Base-by-base conservation (phyloP, 208 protist species). In the Acanthamoeba healyi region DNA sequence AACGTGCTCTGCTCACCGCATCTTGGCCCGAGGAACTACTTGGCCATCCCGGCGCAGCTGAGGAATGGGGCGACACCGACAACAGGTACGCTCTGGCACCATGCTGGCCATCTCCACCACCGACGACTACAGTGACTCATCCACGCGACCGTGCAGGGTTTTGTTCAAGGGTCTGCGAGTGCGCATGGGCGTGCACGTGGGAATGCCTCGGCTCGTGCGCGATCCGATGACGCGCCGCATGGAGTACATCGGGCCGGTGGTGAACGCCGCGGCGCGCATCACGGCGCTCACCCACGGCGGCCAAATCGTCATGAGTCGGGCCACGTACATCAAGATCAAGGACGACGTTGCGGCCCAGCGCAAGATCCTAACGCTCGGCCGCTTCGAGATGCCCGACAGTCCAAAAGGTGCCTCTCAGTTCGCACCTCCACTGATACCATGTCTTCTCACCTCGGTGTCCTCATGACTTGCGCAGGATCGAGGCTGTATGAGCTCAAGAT, bases 161-260 rank as follows among this genome's bases (percentile, higher is more conserved):
- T 3, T 61, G 7, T 61, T 61, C 26, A 61, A 61, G 54, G 54
- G 54, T 24, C 29, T 81, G 34, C 34, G 70, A 9, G 70, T 81
- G 40, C 22, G 70, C 4, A 81, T 81, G 70, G 70, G 70, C 70
- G 40, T 81, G 10, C 70, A 81, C 24, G 32, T 81, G 70, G 70
- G 70, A 15, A 26, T 7, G 2, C 70, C 70, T 19, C 15, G 19
- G 67, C 26, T 4, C 40, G 17, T 77, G 10, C 5, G 22, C 9
- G 67, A 77, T 19, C 14, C 22, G 10, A 77, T 34, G 67, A 77
- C 67, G 9, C 67, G 67, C 10, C 32, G 67, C 32, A 32, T 77
- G 10, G 67, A 77, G 67, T 77, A 77, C 38, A 34, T 32, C 10
- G 67, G 67, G 3, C 67, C 67, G 32, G 12, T 22, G 38, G 67